Evolutionary conservation across 306 rosid genomes (phyloP).

Genomic region (Crataegus laevigata): DNA sequence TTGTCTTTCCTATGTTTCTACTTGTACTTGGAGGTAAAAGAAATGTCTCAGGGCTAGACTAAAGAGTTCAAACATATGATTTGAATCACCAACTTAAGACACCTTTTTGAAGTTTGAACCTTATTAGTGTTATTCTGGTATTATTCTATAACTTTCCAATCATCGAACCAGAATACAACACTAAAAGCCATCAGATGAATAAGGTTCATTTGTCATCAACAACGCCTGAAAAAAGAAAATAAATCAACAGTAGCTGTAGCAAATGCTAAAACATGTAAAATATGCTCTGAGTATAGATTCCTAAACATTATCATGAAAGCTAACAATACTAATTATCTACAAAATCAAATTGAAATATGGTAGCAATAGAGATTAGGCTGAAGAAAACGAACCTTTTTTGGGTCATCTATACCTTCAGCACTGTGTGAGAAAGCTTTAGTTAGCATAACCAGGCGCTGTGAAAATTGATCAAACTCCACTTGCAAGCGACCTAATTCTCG

Average conservation of each 20-base stretch:
- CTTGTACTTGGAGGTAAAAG: neutral
- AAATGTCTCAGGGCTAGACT: neutral
- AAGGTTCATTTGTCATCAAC: constrained; percentile 19
- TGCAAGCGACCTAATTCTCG: constrained; percentile 53
- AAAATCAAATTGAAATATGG: neutral
- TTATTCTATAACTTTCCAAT: neutral
- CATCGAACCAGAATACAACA: constrained; percentile 12
- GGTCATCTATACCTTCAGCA: constrained; percentile 29
- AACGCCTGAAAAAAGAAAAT: constrained; percentile 13
- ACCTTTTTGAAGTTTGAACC: neutral
- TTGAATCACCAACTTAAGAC: neutral
- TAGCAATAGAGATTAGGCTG: neutral
- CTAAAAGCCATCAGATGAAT: constrained; percentile 18
- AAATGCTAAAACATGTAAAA: constrained; percentile 4
- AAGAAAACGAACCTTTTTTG: constrained; percentile 56
- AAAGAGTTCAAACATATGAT: neutral
- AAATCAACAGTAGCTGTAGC: neutral
- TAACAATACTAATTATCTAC: neutral
- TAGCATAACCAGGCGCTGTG: constrained; percentile 49
- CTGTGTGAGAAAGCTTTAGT: constrained; percentile 35
- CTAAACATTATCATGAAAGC: neutral
- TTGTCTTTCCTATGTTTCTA: neutral
- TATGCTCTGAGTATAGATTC: neutral
- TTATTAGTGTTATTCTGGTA: neutral
- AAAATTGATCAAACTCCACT: constrained; percentile 46